phyloP scores from a whole-genome alignment of 2,329 filamentous ascomycete genomes.

The Penicillium griseofulvum region DNA sequence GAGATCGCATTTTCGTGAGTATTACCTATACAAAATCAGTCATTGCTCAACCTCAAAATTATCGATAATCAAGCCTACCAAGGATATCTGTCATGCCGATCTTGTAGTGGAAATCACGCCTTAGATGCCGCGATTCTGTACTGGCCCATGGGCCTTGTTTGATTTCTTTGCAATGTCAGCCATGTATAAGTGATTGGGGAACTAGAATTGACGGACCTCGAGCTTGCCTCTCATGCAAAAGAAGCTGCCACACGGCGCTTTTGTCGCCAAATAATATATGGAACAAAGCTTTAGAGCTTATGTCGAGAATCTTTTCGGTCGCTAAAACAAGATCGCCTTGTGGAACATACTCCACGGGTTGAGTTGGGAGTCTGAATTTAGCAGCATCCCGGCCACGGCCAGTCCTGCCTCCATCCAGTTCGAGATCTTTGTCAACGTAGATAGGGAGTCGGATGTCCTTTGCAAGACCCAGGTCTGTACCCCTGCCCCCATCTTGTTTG shows the following conservation, averaged over 20 bases:
- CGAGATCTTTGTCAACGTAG: slow-evolving; percentile 62
- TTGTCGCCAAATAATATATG: slow-evolving; percentile 96
- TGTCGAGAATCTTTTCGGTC: slow-evolving; percentile 78
- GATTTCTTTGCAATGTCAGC: slow-evolving; percentile 54
- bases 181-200: slow-evolving; percentile 6
- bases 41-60: slow-evolving; percentile 3
- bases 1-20: slow-evolving; percentile 62
- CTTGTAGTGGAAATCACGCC: slow-evolving; percentile 76
- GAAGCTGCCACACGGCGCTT: slow-evolving; percentile 85
- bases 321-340: slow-evolving; percentile 73
- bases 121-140: slow-evolving; percentile 67
- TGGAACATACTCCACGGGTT: slow-evolving; percentile 80
- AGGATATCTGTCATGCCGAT: slow-evolving; percentile 67
- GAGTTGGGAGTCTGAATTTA: slow-evolving; percentile 78
- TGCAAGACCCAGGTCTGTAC: slow-evolving; percentile 35
- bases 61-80: slow-evolving; percentile 44
- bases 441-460: slow-evolving; percentile 58
- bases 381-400: slow-evolving; percentile 50
- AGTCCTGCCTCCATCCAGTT: slow-evolving; percentile 43
- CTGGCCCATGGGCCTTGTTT: slow-evolving; percentile 82
- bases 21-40: slow-evolving; percentile 33
- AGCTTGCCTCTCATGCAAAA: slow-evolving; percentile 80
- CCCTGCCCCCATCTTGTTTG: slow-evolving; percentile 45
- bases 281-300: slow-evolving; percentile 91
- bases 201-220: slow-evolving; percentile 46